These are phyloP conservation scores for Lasiodiplodia sp. DNA, from an alignment of 2,329 filamentous ascomycete genomes.

Conservation along the genomic window DNA sequence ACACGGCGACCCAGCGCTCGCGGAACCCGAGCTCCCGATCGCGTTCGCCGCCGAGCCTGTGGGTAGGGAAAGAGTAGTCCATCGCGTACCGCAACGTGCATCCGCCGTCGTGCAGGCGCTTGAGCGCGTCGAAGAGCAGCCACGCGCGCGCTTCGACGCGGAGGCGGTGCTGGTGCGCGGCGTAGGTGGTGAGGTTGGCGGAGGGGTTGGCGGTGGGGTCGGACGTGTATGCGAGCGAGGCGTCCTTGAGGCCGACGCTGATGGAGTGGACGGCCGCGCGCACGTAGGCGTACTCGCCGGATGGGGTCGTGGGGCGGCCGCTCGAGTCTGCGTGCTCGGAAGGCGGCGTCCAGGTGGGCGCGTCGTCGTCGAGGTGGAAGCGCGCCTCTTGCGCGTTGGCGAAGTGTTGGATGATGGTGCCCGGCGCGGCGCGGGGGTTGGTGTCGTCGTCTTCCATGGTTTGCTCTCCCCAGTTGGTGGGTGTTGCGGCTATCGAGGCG, in stretches of 20 bases:
- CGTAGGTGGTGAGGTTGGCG: no score
- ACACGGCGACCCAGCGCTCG: neutral
- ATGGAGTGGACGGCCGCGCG: neutral
- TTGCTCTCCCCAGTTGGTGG: no score
- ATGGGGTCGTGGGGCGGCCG: neutral
- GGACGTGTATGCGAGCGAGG: neutral
- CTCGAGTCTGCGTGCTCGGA: neutral
- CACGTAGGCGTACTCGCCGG: neutral
- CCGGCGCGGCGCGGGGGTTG: no score
- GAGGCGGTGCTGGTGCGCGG: no score
- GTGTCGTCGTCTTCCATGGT: no score
- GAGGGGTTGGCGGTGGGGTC: no score
- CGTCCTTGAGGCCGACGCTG: neutral
- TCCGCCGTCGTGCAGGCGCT: neutral
- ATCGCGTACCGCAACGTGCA: neutral
- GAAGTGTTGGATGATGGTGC: slow-evolving; percentile 69
- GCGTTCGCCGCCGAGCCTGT: no score
- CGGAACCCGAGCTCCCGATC: neutral
- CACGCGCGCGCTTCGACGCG: neutral
- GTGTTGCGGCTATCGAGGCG: no score
- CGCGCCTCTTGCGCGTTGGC: neutral
- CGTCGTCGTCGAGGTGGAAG: neutral
- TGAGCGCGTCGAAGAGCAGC: neutral
- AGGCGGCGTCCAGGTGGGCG: neutral
- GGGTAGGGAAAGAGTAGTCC: no score